Conservation (phyloP, 2,329 filamentous ascomycete species). For the Juglanconis juglandina region DNA sequence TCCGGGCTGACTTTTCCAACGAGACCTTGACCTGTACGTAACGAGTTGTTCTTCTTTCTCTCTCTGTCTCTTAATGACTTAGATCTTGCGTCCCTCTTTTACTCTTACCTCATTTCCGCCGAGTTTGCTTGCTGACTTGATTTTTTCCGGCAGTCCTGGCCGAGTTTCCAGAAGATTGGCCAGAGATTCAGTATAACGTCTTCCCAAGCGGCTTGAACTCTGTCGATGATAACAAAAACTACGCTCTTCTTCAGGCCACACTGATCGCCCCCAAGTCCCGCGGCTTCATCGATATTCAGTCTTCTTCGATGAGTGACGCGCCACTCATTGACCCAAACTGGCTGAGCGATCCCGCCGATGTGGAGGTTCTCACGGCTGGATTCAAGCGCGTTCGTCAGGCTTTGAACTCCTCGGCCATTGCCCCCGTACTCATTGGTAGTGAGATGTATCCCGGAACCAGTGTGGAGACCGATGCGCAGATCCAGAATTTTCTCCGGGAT, state of each 20-base stretch:
- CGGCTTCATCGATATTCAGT: not conserved
- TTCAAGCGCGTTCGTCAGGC: slow-evolving; percentile 22
- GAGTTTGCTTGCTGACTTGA: no score
- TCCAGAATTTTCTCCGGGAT: slow-evolving; percentile 26
- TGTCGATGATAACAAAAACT: not conserved
- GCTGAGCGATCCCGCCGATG: slow-evolving; percentile 22
- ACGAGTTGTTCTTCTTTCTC: no score
- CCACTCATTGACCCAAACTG: slow-evolving; percentile 38
- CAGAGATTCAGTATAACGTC: slow-evolving; percentile 7
- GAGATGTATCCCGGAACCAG: slow-evolving; percentile 34
- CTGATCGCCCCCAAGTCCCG: not conserved
- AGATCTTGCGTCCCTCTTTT: no score
- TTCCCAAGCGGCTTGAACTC: not conserved
- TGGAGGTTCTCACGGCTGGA: slow-evolving; percentile 19
- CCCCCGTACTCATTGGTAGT: slow-evolving; percentile 17
- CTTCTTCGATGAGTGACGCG: not conserved
- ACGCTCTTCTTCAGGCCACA: not conserved
- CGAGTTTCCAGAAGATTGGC: slow-evolving; percentile 3
- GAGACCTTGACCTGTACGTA: not conserved
- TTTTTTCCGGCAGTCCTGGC: not conserved
- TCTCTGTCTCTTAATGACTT: no score
- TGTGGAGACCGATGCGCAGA: slow-evolving; percentile 33
- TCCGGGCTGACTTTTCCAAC: not conserved
- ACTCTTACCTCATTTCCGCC: no score
- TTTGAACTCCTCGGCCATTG: not conserved